Evolutionary conservation across 352 stramenopile genomes (phyloP).

Genomic region (Pythium aphanidermatum): DNA sequence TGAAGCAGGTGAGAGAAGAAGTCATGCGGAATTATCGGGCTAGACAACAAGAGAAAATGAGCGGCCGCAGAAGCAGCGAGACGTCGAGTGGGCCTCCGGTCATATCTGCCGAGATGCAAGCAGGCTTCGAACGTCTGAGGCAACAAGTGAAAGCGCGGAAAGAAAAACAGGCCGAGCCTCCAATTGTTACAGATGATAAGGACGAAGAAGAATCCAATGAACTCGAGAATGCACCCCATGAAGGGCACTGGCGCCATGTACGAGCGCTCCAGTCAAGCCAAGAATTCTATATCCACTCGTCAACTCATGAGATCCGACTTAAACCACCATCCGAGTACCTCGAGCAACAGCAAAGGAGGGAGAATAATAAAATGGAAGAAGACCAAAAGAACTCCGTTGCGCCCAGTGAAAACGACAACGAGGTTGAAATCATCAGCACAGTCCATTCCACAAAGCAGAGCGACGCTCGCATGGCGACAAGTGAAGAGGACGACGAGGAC

Average conservation of each 20-base stretch:
- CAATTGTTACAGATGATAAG: not conserved
- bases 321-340: constrained; percentile 42
- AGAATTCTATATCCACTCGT: constrained; percentile 76
- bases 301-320: constrained; percentile 65
- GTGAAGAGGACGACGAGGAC: constrained; percentile 16
- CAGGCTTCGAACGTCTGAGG: constrained; percentile 67
- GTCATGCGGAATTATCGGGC: constrained; percentile 63
- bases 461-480: no score
- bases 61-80: constrained; percentile 14
- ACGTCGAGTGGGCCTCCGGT: constrained; percentile 3
- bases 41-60: constrained; percentile 51
- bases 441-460: constrained; percentile 8
- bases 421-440: constrained; percentile 12
- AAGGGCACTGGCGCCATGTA: constrained; percentile 66
- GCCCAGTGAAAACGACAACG: constrained; percentile 9
- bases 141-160: constrained; percentile 64
- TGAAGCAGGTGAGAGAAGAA: constrained; percentile 53
- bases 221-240: not conserved
- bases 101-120: constrained; percentile 54
- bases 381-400: not conserved
- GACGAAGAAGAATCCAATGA: not conserved
- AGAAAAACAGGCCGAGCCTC: constrained; percentile 14
- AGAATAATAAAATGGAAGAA: not conserved
- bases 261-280: constrained; percentile 48
- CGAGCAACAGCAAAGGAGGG: constrained; percentile 43